Conservation (phyloP, 768 basidiomycete genomes). For the Lanmaoa pseudosensibilis region DNA sequence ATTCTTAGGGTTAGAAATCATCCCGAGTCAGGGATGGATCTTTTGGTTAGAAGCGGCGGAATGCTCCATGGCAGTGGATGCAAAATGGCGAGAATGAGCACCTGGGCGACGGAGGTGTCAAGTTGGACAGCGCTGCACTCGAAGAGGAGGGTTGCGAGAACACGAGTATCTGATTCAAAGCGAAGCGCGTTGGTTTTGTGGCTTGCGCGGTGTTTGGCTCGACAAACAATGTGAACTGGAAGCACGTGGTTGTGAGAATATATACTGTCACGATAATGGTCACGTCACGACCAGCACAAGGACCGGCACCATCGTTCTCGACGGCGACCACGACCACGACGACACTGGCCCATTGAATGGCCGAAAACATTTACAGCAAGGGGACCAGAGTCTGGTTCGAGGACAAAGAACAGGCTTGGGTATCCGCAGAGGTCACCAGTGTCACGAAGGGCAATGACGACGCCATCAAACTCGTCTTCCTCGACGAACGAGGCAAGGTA, state of each 20-base stretch:
- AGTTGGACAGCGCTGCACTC: slow-evolving; percentile 20
- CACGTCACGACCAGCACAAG: slow-evolving; percentile 23
- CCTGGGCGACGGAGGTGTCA: slow-evolving; percentile 49
- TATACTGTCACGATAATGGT: slow-evolving; percentile 19
- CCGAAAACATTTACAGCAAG: slow-evolving; percentile 90
- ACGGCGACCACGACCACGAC: slow-evolving; percentile 22
- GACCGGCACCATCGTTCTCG: slow-evolving; percentile 6
- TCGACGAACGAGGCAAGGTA: slow-evolving; percentile 93
- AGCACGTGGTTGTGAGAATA: slow-evolving; percentile 23
- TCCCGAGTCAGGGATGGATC: slow-evolving; percentile 44
- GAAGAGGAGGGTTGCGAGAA: slow-evolving; percentile 7
- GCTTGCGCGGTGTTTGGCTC: slow-evolving; percentile 17
- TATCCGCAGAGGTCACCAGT: slow-evolving; percentile 79
- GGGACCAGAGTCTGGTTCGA: slow-evolving; percentile 91
- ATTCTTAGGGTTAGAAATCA: slow-evolving; percentile 65
- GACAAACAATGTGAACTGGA: slow-evolving; percentile 25
- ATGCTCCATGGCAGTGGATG: slow-evolving; percentile 31
- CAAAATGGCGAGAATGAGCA: slow-evolving; percentile 34
- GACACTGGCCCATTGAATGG: slow-evolving; percentile 63
- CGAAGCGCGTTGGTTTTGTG: slow-evolving; percentile 8
- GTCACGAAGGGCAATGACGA: slow-evolving; percentile 68
- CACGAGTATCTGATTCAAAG: not conserved
- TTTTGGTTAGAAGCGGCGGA: slow-evolving; percentile 49
- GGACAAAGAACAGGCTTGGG: slow-evolving; percentile 93
- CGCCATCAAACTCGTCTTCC: slow-evolving; percentile 77